These are phyloP conservation scores for Dioscorea cayenensis DNA, from an alignment of 116 monocot species.

Conservation along the genomic window DNA sequence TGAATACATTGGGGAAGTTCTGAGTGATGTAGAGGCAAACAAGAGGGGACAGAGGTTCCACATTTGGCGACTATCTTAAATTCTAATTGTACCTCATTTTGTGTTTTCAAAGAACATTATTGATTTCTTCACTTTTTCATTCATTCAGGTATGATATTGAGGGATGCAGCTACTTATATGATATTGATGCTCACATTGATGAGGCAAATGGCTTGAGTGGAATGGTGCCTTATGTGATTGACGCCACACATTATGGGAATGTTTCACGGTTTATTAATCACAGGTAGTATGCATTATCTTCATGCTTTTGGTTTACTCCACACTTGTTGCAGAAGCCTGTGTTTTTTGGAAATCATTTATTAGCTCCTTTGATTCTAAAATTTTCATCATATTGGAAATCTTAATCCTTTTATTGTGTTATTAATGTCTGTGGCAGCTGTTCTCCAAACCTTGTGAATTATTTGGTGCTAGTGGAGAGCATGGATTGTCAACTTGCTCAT, in stretches of 20 bases:
- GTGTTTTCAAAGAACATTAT: background rate
- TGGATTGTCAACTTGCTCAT: constrained; percentile 96
- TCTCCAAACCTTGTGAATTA: constrained; percentile 82
- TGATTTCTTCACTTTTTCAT: background rate
- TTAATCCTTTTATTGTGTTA: constrained; percentile 1
- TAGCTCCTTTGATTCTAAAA: background rate
- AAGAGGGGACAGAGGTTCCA: constrained; percentile 45
- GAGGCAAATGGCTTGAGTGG: constrained; percentile 22
- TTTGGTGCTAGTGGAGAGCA: constrained; percentile 76
- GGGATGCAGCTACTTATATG: constrained; percentile 65
- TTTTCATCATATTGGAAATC: background rate
- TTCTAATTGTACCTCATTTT: background rate
- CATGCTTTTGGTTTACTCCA: background rate
- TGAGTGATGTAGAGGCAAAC: constrained; percentile 34
- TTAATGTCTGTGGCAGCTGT: constrained; percentile 39
- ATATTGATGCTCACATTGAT: constrained; percentile 62
- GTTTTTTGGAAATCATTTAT: background rate
- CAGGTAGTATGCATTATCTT: constrained; percentile 39
- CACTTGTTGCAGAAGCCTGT: background rate
- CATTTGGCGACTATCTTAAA: background rate
- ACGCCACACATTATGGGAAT: constrained; percentile 82
- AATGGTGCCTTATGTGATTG: constrained; percentile 48
- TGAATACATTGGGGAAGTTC: constrained; percentile 82
- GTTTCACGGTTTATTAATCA: constrained; percentile 97
- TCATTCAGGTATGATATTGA: constrained; percentile 33